Evolutionary conservation across 2,329 filamentous ascomycete species (phyloP), one percentile per base, ranked within the genome.

Genomic region (Aspergillus sp.): DNA sequence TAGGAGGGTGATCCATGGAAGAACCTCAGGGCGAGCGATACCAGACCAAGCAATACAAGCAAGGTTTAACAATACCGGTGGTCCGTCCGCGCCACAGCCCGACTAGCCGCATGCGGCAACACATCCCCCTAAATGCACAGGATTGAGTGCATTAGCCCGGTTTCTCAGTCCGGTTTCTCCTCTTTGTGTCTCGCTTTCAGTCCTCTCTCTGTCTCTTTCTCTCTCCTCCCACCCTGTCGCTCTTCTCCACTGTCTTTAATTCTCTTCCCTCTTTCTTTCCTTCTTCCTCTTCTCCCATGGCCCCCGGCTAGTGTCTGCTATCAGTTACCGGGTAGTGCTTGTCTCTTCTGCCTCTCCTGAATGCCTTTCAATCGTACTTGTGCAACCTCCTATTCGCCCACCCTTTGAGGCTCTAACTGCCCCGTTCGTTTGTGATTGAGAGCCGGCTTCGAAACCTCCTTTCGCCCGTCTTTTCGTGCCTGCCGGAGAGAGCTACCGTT

Each of bases 261-360:
- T 40, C 42, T 43, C 40, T 42, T 43, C 41, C 40, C 38, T 31
- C 41, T 42, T 41, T 46, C 41, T 44, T 37, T 43, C 41, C 46
- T 46, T 44, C 44, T 48, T 44, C 45, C 41, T 42, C 40, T 44
- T 34, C 37, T 35, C 30, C 29, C 32, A 33, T 36, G n/a, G n/a
- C n/a, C n/a, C n/a, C n/a, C n/a, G n/a, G 34, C 37, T 35, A 36
- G 41, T 38, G 33, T 42, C 32, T 33, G 33, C 24, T 16, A 29
- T 35, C 24, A 19, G 13, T n/a, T n/a, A n/a, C n/a, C n/a, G n/a
- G n/a, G n/a, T n/a, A n/a, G n/a, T n/a, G 13, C 27, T 20, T 29
- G 26, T 29, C 34, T 33, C 26, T 42, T 27, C 27, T 44, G 33
- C 35, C 26, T 26, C 10, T 31, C 35, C 30, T 30, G 30, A n/a